These are phyloP conservation scores for Lachancea meyersii DNA, from an alignment of 805 yeast genomes.

Conservation along the genomic window DNA sequence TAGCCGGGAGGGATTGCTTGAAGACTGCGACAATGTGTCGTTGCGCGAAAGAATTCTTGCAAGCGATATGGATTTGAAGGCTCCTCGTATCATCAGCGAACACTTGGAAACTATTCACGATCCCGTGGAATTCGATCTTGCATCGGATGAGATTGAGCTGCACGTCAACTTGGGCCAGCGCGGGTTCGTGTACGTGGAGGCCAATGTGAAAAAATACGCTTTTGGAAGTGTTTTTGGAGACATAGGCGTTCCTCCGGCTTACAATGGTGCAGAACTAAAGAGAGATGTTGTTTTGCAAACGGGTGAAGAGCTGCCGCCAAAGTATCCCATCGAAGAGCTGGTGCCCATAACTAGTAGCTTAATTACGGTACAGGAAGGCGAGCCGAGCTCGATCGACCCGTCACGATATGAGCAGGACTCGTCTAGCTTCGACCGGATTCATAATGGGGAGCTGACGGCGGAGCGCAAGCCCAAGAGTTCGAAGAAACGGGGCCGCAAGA, in stretches of 20 bases:
- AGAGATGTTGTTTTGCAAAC: conserved; percentile 56
- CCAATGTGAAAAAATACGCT: conserved; percentile 80
- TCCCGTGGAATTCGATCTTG: conserved; percentile 15
- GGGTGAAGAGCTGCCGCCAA: conserved; percentile 70
- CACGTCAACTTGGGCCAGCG: conserved; percentile 71
- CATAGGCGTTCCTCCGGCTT: conserved; percentile 42
- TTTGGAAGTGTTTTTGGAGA: conserved; percentile 45
- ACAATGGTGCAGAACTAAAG: conserved; percentile 35
- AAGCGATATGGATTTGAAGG: conserved; percentile 16
- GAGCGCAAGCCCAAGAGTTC: conserved; percentile 10
- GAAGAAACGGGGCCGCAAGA: conserved; percentile 17
- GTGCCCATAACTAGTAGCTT: conserved; percentile 45
- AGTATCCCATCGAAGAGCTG: conserved; percentile 56
- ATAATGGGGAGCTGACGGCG: conserved; percentile 25
- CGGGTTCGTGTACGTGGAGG: conserved; percentile 78
- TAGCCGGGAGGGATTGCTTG: conserved; percentile 31
- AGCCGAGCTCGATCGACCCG: conserved; percentile 1
- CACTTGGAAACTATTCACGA: conserved; percentile 21
- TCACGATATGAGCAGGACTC: conserved; percentile 31
- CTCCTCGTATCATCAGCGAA: conserved; percentile 13
- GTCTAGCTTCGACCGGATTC: conserved; percentile 30
- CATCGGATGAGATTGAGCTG: conserved; percentile 33
- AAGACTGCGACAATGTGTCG: conserved; percentile 31
- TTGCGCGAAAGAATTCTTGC: conserved; percentile 23
- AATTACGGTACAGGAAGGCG: conserved; percentile 12